Base-by-base conservation (phyloP, 805 yeast genomes). In the Saccharomycopsis guyanensis region DNA sequence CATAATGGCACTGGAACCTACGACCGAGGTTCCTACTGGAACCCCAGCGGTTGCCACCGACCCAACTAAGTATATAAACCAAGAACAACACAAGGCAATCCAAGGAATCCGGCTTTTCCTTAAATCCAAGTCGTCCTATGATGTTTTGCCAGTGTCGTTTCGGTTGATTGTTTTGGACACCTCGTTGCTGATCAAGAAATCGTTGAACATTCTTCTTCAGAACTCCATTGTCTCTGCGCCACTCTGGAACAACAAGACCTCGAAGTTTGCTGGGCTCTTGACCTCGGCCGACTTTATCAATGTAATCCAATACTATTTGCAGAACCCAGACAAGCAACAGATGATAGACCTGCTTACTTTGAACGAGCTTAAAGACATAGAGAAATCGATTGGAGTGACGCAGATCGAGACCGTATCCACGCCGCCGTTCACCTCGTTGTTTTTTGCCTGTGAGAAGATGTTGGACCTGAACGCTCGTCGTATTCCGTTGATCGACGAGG, bases 161-260 rank as follows among this genome's bases (percentile, higher is more conserved):
- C 72, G 97, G 56, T 72, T 93, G 57, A 84, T 93, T 46, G 97
- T 93, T 40, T 76, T 93, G 57, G 99, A 93, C 62, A 89, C 97
- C 1, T 78, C 96, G 4, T 69, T 93, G 40, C 68, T 87, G 47
- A 95, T 93, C 33, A 89, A 91, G 65, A 87, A 91, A 61, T 85
- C 96, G 3, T 71, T 93, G 58, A 88, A 87, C 54, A 89, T 94
- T 24, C 66, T 93, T 51, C 70, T 93, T 43, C 97, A 93, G 61
- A 93, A 93, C 63, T 86, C 86, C 60, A 87, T 93, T 58, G 97
- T 93, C 27, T 82, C 95, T 45, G 97, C 97, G 3, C 98, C 99
- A 2, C 69, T 93, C 43, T 93, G 99, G 99, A 86, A 91, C 64
- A 82, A 91, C 49, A 76, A 82, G 58, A 78, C 85, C 13, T 84